phyloP scores from a whole-genome alignment of 768 basidiomycete genomes.

The Suillus subaureus region DNA sequence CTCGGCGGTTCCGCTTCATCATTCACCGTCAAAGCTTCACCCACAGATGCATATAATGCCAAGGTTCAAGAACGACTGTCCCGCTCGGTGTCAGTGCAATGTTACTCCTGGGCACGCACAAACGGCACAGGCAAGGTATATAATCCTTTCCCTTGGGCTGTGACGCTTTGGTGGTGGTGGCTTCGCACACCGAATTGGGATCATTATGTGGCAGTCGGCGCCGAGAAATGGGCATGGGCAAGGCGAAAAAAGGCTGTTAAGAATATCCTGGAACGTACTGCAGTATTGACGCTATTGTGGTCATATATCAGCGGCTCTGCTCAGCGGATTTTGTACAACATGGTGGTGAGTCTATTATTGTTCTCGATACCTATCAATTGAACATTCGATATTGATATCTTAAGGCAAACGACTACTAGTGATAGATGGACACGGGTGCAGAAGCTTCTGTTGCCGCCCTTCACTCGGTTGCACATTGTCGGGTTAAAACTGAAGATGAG shows the following conservation, averaged over 20 bases:
- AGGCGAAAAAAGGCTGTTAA: constrained; percentile 9
- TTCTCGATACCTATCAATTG: too few species aligned
- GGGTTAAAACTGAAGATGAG: too few species aligned
- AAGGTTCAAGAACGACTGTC: constrained; percentile 21
- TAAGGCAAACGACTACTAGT: too few species aligned
- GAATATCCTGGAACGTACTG: constrained; percentile 7
- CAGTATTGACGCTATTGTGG: constrained; percentile 7
- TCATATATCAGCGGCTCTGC: not conserved
- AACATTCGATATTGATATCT: too few species aligned
- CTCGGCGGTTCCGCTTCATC: constrained; percentile 23
- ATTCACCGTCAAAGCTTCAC: constrained; percentile 25
- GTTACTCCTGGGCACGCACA: constrained; percentile 44
- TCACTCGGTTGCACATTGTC: too few species aligned
- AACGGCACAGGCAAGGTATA: constrained; percentile 39
- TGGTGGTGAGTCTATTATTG: too few species aligned
- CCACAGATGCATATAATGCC: constrained; percentile 29
- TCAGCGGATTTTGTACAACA: too few species aligned
- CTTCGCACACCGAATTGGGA: constrained; percentile 37
- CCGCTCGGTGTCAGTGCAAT: constrained; percentile 29
- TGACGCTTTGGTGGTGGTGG: constrained; percentile 35
- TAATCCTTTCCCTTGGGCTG: constrained; percentile 42
- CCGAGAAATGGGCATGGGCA: constrained; percentile 4
- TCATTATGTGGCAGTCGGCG: constrained; percentile 40
- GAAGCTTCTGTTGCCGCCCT: too few species aligned
- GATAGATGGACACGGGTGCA: too few species aligned